Evolutionary conservation across 2,329 filamentous ascomycete species (phyloP).

Genomic region (Ophiostoma australiae): DNA sequence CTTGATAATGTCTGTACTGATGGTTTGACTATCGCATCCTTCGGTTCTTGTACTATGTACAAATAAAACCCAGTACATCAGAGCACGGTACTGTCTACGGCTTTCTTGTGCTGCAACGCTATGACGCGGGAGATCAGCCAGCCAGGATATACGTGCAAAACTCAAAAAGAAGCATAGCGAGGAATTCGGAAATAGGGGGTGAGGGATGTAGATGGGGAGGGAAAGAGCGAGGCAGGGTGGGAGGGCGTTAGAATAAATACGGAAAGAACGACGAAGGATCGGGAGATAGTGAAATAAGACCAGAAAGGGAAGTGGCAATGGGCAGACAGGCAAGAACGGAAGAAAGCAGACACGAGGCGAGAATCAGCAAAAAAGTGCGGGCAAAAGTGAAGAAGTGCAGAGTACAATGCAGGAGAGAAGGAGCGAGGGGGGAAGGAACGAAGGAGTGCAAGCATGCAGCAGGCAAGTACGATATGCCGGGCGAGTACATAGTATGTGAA

Average conservation of each 20-base stretch:
- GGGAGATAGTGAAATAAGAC: background rate
- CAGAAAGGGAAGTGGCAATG: background rate
- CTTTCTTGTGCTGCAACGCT: slow-evolving; percentile 1
- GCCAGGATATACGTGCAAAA: background rate
- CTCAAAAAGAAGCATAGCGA: background rate
- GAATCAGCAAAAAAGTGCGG: background rate
- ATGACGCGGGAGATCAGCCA: slow-evolving; percentile 23
- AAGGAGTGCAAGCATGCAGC: background rate
- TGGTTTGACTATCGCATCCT: background rate
- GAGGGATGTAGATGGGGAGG: background rate
- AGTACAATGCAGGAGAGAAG: background rate
- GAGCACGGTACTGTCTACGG: background rate
- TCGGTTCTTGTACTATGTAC: background rate
- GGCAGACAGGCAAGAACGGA: background rate
- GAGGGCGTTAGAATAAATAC: background rate
- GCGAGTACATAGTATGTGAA: background rate
- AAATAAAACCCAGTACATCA: background rate
- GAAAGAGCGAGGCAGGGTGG: slow-evolving; percentile 4
- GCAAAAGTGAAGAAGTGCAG: too few relatives aligned
- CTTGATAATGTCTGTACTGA: background rate
- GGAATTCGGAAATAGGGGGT: background rate
- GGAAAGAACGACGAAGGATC: background rate
- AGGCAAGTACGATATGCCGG: background rate
- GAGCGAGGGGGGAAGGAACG: background rate
- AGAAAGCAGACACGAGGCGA: background rate